These are phyloP conservation scores for Sungouiella blattae DNA, from an alignment of 805 yeast species.

Conservation along the genomic window DNA sequence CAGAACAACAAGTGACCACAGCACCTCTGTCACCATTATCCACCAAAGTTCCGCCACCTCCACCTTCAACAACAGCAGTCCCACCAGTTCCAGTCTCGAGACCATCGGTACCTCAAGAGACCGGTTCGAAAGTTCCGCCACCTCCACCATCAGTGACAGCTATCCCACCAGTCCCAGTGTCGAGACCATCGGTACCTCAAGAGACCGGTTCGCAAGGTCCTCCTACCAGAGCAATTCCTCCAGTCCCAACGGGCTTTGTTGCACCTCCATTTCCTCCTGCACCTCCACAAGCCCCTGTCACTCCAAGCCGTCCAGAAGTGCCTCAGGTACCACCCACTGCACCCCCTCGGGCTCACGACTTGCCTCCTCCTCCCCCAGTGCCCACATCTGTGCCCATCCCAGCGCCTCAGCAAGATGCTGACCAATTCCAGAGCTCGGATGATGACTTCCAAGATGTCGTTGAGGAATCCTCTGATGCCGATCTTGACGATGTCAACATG, in stretches of 20 bases:
- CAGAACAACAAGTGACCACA: neutral
- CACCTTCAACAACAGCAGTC: conserved; percentile 7
- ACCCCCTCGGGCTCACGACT: conserved; percentile 14
- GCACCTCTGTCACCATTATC: neutral
- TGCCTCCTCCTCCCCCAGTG: conserved; percentile 13
- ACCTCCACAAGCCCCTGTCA: conserved; percentile 17
- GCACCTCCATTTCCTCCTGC: conserved; percentile 19
- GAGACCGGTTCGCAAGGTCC: too few species aligned
- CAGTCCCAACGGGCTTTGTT: conserved; percentile 14
- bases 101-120: too few species aligned
- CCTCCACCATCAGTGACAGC: conserved; percentile 1
- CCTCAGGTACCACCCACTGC: conserved; percentile 11
- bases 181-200: too few species aligned
- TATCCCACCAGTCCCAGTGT: conserved; percentile 4
- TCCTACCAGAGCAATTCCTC: too few species aligned
- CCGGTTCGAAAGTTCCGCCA: too few species aligned
- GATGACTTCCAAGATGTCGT: neutral
- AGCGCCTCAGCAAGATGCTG: conserved; percentile 4
- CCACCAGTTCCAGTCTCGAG: conserved; percentile 10
- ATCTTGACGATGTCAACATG: too few species aligned
- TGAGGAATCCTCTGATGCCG: neutral
- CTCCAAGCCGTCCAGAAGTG: conserved; percentile 14
- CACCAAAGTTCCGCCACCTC: conserved; percentile 9
- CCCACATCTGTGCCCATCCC: conserved; percentile 11
- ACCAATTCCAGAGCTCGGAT: neutral